Evolutionary conservation across 192 early-diverging fungal genomes (phyloP).

Genomic region (Backusella westeae): DNA sequence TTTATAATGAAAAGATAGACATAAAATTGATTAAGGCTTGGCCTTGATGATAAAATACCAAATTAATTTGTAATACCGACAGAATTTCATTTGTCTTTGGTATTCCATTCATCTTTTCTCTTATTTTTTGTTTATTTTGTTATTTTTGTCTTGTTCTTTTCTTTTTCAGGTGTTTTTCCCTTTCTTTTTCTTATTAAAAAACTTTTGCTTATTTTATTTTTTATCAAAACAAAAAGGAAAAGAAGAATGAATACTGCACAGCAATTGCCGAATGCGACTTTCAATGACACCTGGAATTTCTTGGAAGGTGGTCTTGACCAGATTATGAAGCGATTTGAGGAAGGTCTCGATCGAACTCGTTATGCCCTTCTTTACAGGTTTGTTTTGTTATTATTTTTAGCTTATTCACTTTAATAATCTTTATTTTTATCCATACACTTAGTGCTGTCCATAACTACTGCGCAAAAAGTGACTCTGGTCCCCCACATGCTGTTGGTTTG

Average conservation of each 20-base stretch:
- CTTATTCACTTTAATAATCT: background rate
- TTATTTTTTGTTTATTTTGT: background rate
- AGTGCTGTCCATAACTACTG: slow-evolving; percentile 33
- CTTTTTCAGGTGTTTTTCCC: background rate
- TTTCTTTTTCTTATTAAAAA: background rate
- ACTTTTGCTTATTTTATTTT: background rate
- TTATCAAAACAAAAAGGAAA: background rate
- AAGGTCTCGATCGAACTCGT: slow-evolving; percentile 68
- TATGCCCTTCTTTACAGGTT: slow-evolving; percentile 90
- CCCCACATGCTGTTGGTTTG: background rate
- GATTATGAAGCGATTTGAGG: slow-evolving; percentile 76
- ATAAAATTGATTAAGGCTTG: no score
- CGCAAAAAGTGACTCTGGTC: slow-evolving; percentile 10
- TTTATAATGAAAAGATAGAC: no score
- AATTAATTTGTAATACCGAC: background rate
- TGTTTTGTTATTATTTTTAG: background rate
- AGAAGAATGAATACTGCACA: slow-evolving; percentile 26
- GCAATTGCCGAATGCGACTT: slow-evolving; percentile 48
- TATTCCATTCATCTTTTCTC: background rate
- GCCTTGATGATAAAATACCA: background rate
- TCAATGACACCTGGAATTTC: slow-evolving; percentile 68
- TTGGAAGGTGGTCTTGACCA: slow-evolving; percentile 76
- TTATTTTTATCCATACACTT: background rate
- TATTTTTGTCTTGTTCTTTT: background rate
- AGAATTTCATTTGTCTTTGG: background rate